Evolutionary conservation across 306 rosid genomes (phyloP), one percentile per base, ranked within the genome.

Genomic region (Vigna unguiculata): DNA sequence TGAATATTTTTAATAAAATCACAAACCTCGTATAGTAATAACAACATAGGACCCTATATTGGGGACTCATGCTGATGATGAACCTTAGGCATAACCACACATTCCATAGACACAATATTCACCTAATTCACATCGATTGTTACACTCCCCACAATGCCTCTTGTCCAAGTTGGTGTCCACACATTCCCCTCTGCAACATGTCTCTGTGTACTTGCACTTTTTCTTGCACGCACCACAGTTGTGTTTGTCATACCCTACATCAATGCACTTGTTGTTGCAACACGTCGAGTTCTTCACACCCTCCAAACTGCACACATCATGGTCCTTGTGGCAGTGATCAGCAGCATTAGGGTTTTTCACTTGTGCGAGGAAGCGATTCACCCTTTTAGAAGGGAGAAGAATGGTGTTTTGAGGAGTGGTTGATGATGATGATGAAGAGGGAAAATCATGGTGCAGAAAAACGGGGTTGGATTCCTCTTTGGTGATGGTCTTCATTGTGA

Each of bases 141-240:
- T 83, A 85, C 98, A 94, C 7, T 3, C 16, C 1, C 96, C 96
- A 34, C 98, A 94, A 58, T 94, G 93, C 84, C 96, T 88, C 92
- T 92, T 86, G 77, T 94, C 97, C 28, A 7, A 89, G 0, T 82
- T 2, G 17, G 70, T 41, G 10, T 94, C 57, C 24, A 94, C 93
- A 21, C 98, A 94, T 48, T 78, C 2, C 2, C 97, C 95, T 76
- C 93, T 71, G 75, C 98, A 94, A 38, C 98, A 94, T 2, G 75
- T 51, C 2, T 78, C 20, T 0, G 98, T 86, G 78, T 17, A 94
- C 77, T 85, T 85, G 88, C 98, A 94, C 38, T 85, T 85, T 34
- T 78, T 84, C 85, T 89, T 89, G 86, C 98, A 94, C 0, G 80
- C 66, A 0, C 98, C 97, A 21, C 98, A 94, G 52, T 92, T 87